phyloP scores from a whole-genome alignment of 768 basidiomycete species.

The Termitomyces sp. region DNA sequence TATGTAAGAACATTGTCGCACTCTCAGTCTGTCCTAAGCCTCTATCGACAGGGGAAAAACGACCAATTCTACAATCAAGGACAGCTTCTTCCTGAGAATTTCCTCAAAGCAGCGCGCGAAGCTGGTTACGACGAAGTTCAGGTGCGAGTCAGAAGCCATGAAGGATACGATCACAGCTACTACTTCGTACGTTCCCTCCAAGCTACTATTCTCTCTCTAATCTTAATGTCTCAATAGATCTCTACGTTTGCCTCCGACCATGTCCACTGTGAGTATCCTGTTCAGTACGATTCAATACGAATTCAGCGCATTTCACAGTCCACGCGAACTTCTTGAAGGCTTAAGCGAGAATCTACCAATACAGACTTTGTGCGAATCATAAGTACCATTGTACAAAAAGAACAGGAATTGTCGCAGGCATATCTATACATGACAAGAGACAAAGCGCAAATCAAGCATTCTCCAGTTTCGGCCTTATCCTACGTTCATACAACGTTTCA shows the following conservation, averaged over 20 bases:
- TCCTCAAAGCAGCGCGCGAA: slow-evolving; percentile 70
- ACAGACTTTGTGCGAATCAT: background rate
- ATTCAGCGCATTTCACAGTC: slow-evolving; percentile 37
- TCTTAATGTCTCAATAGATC: no score
- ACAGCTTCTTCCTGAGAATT: slow-evolving; percentile 88
- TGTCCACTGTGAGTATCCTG: slow-evolving; percentile 63
- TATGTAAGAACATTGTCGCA: slow-evolving; percentile 45
- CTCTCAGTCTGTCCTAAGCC: background rate
- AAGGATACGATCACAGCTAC: slow-evolving; percentile 86
- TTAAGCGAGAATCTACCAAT: slow-evolving; percentile 18
- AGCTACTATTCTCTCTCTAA: background rate
- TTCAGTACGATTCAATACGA: slow-evolving; percentile 8
- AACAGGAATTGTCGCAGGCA: slow-evolving; percentile 1
- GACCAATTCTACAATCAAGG: slow-evolving; percentile 83
- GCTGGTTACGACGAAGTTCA: slow-evolving; percentile 68
- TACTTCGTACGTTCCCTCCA: slow-evolving; percentile 55
- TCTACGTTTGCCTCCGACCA: slow-evolving; percentile 86
- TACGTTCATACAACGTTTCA: slow-evolving; percentile 51
- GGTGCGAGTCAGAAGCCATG: slow-evolving; percentile 74
- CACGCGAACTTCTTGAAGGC: slow-evolving; percentile 87
- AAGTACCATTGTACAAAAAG: background rate
- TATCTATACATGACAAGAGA: slow-evolving; percentile 4
- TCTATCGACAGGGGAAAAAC: slow-evolving; percentile 51
- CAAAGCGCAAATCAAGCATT: slow-evolving; percentile 5
- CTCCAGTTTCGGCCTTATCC: slow-evolving; percentile 28